Percentiles rank a stretch among this genome's conserved stretches.
phyloP scores from a whole-genome alignment of 116 monocot species.

The Dioscorea cayenensis region DNA sequence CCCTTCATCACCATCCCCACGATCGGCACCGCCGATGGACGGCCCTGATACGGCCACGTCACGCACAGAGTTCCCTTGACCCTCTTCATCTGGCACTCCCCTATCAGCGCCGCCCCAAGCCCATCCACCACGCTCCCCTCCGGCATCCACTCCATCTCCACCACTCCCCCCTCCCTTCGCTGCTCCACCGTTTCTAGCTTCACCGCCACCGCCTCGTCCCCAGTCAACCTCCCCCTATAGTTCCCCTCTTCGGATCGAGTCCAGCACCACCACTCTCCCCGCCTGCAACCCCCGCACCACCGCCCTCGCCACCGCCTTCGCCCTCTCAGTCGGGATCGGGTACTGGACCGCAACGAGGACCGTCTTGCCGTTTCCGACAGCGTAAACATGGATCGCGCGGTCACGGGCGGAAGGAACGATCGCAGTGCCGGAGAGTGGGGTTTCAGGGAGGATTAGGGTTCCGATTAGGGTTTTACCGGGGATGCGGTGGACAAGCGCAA shows the following conservation, averaged over 20 bases:
- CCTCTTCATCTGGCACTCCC: slow-evolving; percentile 69
- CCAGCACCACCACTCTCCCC: slow-evolving; percentile 47
- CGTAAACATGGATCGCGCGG: slow-evolving; percentile 44
- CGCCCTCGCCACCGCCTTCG: slow-evolving; percentile 53
- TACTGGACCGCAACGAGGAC: slow-evolving; percentile 38
- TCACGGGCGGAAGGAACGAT: slow-evolving; percentile 17
- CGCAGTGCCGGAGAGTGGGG: slow-evolving; percentile 26
- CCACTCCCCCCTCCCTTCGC: slow-evolving; percentile 13
- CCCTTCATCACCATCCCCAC: slow-evolving; percentile 19
- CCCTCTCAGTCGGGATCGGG: slow-evolving; percentile 36
- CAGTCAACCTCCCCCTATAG: slow-evolving; percentile 41
- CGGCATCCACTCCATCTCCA: slow-evolving; percentile 36
- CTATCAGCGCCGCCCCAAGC: slow-evolving; percentile 65
- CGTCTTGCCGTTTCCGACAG: slow-evolving; percentile 13
- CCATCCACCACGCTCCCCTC: slow-evolving; percentile 80
- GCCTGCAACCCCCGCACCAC: slow-evolving; percentile 31
- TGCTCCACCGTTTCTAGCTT: slow-evolving; percentile 74
- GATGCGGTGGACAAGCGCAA: slow-evolving; percentile 32
- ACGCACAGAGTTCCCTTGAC: slow-evolving; percentile 47
- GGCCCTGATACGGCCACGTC: slow-evolving; percentile 48
- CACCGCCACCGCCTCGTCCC: slow-evolving; percentile 46
- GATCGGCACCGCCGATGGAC: slow-evolving; percentile 5
- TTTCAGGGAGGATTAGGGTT: slow-evolving; percentile 65
- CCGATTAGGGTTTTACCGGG: slow-evolving; percentile 45
- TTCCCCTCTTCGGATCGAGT: slow-evolving; percentile 41